phyloP scores from a whole-genome alignment of 1,139 yeast genomes.

The Yamadazyma sp. region DNA sequence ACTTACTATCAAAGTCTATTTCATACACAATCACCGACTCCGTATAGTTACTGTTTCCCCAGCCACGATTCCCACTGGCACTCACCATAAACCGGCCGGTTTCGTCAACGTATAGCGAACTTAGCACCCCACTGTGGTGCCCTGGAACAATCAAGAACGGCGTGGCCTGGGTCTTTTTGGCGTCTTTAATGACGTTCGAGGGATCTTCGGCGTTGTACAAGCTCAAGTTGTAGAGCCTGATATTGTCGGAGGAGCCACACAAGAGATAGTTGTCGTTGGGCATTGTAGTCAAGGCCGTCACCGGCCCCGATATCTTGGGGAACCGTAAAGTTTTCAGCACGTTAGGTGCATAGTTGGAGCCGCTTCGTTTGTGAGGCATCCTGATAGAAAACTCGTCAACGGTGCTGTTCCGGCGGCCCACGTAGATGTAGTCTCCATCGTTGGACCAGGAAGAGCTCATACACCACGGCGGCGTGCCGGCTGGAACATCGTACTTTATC shows the following conservation, averaged over 20 bases:
- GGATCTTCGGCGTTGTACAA: slow-evolving; percentile 43
- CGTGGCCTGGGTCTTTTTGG: slow-evolving; percentile 43
- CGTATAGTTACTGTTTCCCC: slow-evolving; percentile 78
- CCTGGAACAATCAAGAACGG: slow-evolving; percentile 66
- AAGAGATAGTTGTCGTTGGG: slow-evolving; percentile 78
- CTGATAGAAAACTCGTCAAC: slow-evolving; percentile 84
- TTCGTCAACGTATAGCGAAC: slow-evolving; percentile 72
- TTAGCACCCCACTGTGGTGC: slow-evolving; percentile 57
- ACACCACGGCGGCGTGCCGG: slow-evolving; percentile 91
- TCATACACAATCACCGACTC: slow-evolving; percentile 83
- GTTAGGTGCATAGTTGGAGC: slow-evolving; percentile 34
- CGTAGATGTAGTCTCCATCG: slow-evolving; percentile 76
- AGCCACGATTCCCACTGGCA: slow-evolving; percentile 93
- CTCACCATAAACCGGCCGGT: slow-evolving; percentile 86
- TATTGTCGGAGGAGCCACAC: slow-evolving; percentile 89
- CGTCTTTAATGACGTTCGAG: slow-evolving; percentile 15
- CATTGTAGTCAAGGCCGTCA: slow-evolving; percentile 74
- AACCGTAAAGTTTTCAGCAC: slow-evolving; percentile 65
- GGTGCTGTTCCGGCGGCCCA: slow-evolving; percentile 85
- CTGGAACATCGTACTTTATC: slow-evolving; percentile 55
- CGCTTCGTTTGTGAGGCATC: slow-evolving; percentile 45
- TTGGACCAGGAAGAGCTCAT: slow-evolving; percentile 90
- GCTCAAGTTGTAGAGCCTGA: slow-evolving; percentile 77
- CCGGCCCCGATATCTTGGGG: slow-evolving; percentile 91
- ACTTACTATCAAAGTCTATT: slow-evolving; percentile 40